Evolutionary conservation across 768 basidiomycete genomes (phyloP), one percentile per base, ranked within the genome.

Genomic region (Daedalea quercina): DNA sequence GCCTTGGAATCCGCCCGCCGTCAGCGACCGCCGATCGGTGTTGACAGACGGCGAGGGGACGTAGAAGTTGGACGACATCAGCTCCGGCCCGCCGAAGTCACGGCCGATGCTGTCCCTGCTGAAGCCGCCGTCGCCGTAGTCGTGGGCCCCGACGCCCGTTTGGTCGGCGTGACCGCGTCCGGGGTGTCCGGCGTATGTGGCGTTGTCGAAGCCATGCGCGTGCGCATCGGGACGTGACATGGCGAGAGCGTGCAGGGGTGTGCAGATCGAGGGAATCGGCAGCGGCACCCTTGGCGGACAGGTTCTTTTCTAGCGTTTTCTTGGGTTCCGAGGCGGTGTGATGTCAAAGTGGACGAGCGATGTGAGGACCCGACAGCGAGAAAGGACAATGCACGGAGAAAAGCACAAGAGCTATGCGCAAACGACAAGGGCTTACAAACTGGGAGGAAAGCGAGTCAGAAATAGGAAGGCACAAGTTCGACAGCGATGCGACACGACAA

Each of bases 381-480:
- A 52, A 52, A 57, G 47, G 58, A 55, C 50, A 57, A 54, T 51
- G 59, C 56, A 54, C 51, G 59, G 53, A 54, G 55, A 56, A 31
- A 31, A 31, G 28, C 61, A 56, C 42, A 60, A 65, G 57, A 60
- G 65, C 58, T 62, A 58, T 62, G 62, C 63, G 63, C 57, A 59
- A 62, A 63, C 54, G 63, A 67, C 60, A 54, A 60, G 62, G 63
- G 59, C 61, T 56, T 61, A 67, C 58, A 64, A 65, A 65, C 59
- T 15, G 19, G 59, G 62, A 55, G 59, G 64, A 67, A 62, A 65
- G 65, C 65, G 62, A 67, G 60, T 59, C 60, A 56, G 60, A 63
- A 55, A 63, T 62, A 57, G 60, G 58, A 64, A 62, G 57, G 60
- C 54, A 52, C 60, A 53, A 54, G 54, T 60, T 63, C 62, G 64